phyloP scores from a whole-genome alignment of 2,329 filamentous ascomycete genomes.

The Neopestalotiopsis sp. region DNA sequence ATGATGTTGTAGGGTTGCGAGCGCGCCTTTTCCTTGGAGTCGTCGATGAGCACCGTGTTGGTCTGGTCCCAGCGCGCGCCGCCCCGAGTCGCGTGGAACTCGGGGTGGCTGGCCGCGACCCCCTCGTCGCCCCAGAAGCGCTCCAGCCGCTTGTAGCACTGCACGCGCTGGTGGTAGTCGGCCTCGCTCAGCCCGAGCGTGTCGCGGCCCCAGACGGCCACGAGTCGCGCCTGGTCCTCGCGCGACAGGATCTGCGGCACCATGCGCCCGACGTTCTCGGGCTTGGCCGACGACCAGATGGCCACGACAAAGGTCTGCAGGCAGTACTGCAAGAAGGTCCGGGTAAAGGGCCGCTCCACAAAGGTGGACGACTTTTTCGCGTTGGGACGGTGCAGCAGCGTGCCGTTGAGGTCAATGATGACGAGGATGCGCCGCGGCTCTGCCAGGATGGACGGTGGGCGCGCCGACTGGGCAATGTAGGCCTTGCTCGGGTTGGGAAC shows the following conservation, averaged over 20 bases:
- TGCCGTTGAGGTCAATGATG: slow-evolving; percentile 93
- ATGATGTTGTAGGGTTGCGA: slow-evolving; percentile 86
- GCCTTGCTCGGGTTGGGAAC: slow-evolving; percentile 63
- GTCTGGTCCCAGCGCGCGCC: slow-evolving; percentile 71
- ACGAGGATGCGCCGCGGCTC: slow-evolving; percentile 73
- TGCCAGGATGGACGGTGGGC: slow-evolving; percentile 46
- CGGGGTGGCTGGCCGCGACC: slow-evolving; percentile 52
- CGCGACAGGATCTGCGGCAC: slow-evolving; percentile 67
- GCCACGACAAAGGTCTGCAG: slow-evolving; percentile 79
- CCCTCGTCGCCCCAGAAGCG: slow-evolving; percentile 68
- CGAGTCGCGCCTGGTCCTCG: slow-evolving; percentile 58
- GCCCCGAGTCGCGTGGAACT: slow-evolving; percentile 36
- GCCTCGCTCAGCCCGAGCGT: slow-evolving; percentile 67
- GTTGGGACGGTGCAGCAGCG: slow-evolving; percentile 75
- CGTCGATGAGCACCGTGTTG: slow-evolving; percentile 91
- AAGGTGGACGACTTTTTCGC: slow-evolving; percentile 58
- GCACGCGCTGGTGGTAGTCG: slow-evolving; percentile 75
- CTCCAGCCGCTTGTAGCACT: slow-evolving; percentile 88
- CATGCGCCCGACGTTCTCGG: slow-evolving; percentile 74
- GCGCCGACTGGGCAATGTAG: slow-evolving; percentile 65
- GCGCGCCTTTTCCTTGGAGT: slow-evolving; percentile 79
- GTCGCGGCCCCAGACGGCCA: slow-evolving; percentile 81
- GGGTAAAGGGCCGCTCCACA: slow-evolving; percentile 70
- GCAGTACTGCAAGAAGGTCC: slow-evolving; percentile 74
- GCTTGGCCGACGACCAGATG: slow-evolving; percentile 88